Base-by-base conservation (phyloP, 2,329 filamentous ascomycete species). In the Chaetomiaceae sp. region DNA sequence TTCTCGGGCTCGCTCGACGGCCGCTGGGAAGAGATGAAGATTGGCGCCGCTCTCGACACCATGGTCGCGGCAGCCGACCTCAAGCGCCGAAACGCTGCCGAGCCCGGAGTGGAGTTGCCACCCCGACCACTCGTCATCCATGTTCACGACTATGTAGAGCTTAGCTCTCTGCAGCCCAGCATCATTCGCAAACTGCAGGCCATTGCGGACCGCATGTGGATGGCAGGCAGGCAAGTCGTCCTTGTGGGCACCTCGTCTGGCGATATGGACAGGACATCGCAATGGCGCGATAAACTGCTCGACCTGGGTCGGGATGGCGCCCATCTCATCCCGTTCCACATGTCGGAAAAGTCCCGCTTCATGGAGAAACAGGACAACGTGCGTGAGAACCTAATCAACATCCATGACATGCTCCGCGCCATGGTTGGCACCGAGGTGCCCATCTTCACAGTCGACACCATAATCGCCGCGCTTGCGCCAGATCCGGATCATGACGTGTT, bases 101-200 rank as follows among this genome's bases (percentile, higher is more conserved):
- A 24, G 11, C 7, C 18, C 22, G 22, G 22, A 4, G 10, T 20
- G 3, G 36, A 22, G 11, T 22, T 20, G 45, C n/a, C 47, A 15
- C 47, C 6, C 6, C 30, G 48, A 24, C 38, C 45, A 34, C 73
- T 89, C 7, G 82, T 97, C 48, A 72, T 94, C 32, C 88, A 88
- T 56, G 69, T 95, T 11, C 79, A 86, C 60, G 88, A 97, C 62
- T 86, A 88, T 58, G 81, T 86, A 43, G 87, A 94, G 53, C 72
- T 98, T 8, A 79, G 76, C 56, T 76, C 78, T 59, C 83, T 85
- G 1, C 64, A 76, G 6, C 81, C 88, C 48, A 88, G 88, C 10
- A 73, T 97, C 26, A 68, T 96, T 7, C 69, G 73, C 33, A 80
- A 83, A 48, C 68, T 98, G 11, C 81, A 86, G 43, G 75, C 78